Conservation (phyloP, 2,329 filamentous ascomycete species). For the Pseudocercospora ulei region DNA sequence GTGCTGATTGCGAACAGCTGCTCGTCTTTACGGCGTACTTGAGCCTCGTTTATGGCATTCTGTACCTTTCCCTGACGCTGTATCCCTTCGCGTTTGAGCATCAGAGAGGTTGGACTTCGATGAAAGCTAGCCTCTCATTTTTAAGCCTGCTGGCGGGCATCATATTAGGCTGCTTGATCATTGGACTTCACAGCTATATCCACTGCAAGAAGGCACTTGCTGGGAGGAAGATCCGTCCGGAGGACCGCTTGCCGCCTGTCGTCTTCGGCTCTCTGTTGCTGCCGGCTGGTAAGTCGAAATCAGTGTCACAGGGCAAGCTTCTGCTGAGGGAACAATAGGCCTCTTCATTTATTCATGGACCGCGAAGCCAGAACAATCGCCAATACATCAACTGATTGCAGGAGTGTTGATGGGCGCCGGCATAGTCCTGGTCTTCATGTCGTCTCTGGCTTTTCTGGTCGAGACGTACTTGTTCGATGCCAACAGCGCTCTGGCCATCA, state of each 20-base stretch:
- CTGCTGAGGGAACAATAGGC: slow-evolving; percentile 32
- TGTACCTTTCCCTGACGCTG: slow-evolving; percentile 50
- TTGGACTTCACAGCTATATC: slow-evolving; percentile 54
- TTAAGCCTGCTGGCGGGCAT: slow-evolving; percentile 54
- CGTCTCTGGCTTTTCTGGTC: slow-evolving; percentile 40
- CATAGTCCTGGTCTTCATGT: slow-evolving; percentile 72
- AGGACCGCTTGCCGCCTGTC: slow-evolving; percentile 55
- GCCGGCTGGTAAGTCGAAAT: slow-evolving; percentile 33
- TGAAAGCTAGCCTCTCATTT: slow-evolving; percentile 54
- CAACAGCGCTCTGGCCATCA: slow-evolving; percentile 18
- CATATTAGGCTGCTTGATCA: slow-evolving; percentile 47
- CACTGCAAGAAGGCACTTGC: slow-evolving; percentile 49
- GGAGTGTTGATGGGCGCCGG: slow-evolving; percentile 58
- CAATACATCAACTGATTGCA: slow-evolving; percentile 49
- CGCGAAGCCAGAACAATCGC: slow-evolving; percentile 40
- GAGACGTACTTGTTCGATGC: slow-evolving; percentile 17
- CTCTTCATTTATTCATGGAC: slow-evolving; percentile 56
- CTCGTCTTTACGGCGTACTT: slow-evolving; percentile 60
- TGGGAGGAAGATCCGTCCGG: slow-evolving; percentile 46
- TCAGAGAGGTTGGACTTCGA: slow-evolving; percentile 50
- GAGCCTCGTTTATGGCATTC: slow-evolving; percentile 56
- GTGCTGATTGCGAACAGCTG: slow-evolving; percentile 41
- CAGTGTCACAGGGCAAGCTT: neutral
- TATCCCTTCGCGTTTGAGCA: slow-evolving; percentile 60
- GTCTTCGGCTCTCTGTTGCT: slow-evolving; percentile 52